Evolutionary conservation across 1,139 yeast genomes (phyloP), one percentile per base, ranked within the genome.

Genomic region (Arxiozyma slooffiae): DNA sequence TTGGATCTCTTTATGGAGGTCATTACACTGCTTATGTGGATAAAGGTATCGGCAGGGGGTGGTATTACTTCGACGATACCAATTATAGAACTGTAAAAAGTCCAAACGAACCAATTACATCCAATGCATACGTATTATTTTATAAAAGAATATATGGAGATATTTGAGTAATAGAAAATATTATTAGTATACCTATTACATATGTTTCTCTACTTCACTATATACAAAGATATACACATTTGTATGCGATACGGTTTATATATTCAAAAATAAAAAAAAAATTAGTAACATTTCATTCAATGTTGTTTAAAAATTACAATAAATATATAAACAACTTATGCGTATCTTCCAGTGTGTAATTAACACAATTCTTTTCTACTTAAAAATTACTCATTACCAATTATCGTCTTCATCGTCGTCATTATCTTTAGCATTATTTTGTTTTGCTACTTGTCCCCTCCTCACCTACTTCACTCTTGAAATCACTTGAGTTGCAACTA

Each of bases 21-120:
- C 98, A 92, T 68, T 92, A 92, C 66, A 92, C 97, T 0, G 76
- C 96, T 0, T 85, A 81, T 61, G 95, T 88, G 2, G 72, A 81
- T 59, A 85, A n/a, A n/a, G n/a, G n/a, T n/a, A n/a, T n/a, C n/a
- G n/a, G n/a, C n/a, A n/a, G 76, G 48, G 66, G 67, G 4, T 67
- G 70, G 70, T 56, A 56, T 41, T 61, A 60, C 48, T 67, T 63
- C 52, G 70, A 67, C 53, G 70, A 67, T 51, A 60, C 65, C 6
- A 56, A 50, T 47, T 62, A 57, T 49, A 59, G 68, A 40, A 61
- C 57, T 16, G 54, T 62, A 14, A 60, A 57, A 47, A 61, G 56
- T 37, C 53, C 57, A 6, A 58, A 55, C 18, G 69, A 64, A 44
- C 61, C 62, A 36, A 60, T 70, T 16, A 66, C 69, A 18, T 56